phyloP scores from a whole-genome alignment of 225 moss, liverwort and hornwort species.

The Bryoerythrophyllum caledonicum region DNA sequence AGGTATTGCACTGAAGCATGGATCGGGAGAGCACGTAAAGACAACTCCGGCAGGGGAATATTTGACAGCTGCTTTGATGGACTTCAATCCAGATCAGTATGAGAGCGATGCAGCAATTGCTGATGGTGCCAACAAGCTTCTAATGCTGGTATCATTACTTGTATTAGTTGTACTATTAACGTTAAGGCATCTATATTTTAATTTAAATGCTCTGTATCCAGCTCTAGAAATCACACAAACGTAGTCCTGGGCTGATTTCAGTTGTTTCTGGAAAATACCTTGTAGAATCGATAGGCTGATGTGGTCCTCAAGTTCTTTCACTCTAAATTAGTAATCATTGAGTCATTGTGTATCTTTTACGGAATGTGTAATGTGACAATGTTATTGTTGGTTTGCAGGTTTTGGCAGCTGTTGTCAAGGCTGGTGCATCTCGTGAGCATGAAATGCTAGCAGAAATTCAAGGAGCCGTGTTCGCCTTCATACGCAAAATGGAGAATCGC shows the following conservation, averaged over 20 bases:
- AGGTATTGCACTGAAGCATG: conserved; percentile 39
- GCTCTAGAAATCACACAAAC: background rate
- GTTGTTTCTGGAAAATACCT: background rate
- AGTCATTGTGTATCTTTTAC: background rate
- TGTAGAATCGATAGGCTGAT: background rate
- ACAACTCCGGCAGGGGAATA: conserved; percentile 85
- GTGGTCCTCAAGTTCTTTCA: background rate
- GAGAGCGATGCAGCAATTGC: conserved; percentile 79
- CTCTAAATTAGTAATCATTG: background rate
- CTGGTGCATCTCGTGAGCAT: conserved; percentile 82
- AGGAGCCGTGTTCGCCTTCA: conserved; percentile 78
- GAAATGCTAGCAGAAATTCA: conserved; percentile 92
- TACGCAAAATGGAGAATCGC: conserved; percentile 73
- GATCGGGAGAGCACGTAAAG: conserved; percentile 44
- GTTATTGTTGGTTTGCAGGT: conserved; percentile 38
- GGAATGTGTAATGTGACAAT: background rate
- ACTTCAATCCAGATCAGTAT: conserved; percentile 83
- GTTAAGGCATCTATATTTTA: background rate
- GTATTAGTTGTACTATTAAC: background rate
- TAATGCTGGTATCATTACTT: conserved; percentile 64
- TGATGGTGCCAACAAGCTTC: conserved; percentile 79
- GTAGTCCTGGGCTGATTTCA: background rate
- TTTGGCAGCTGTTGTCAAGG: conserved; percentile 82
- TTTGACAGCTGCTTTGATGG: conserved; percentile 76
- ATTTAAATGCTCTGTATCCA: background rate